Evolutionary conservation across 2,329 filamentous ascomycete genomes (phyloP).

Genomic region (Aspergillus luchuensis): DNA sequence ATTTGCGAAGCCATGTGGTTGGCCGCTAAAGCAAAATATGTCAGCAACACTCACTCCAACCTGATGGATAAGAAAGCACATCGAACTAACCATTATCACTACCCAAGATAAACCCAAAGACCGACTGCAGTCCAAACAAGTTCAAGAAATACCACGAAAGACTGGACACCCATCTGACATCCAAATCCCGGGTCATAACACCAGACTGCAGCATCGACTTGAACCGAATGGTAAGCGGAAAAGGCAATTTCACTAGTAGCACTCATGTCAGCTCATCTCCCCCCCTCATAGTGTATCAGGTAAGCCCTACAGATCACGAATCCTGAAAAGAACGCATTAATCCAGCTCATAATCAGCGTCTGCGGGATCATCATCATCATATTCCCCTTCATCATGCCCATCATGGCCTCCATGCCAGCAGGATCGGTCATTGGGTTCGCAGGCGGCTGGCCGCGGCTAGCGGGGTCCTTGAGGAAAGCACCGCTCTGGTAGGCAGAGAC

Average conservation of each 20-base stretch:
- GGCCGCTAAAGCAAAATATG: constrained; percentile 62
- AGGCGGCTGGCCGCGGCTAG: constrained; percentile 79
- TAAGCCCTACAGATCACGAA: constrained; percentile 83
- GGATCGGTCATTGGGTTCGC: constrained; percentile 96
- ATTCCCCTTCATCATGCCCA: constrained; percentile 99
- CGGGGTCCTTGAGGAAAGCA: constrained; percentile 84
- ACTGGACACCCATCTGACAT: constrained; percentile 97
- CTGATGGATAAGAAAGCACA: neutral
- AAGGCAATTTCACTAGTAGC: constrained; percentile 84
- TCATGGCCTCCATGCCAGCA: constrained; percentile 98
- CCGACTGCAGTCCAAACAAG: constrained; percentile 91
- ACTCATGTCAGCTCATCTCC: constrained; percentile 13
- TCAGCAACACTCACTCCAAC: constrained; percentile 4
- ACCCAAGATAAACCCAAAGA: constrained; percentile 95
- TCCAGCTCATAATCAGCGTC: constrained; percentile 99
- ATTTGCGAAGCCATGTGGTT: constrained; percentile 88
- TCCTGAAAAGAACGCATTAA: constrained; percentile 97
- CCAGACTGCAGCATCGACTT: constrained; percentile 99
- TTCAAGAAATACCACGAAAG: constrained; percentile 99
- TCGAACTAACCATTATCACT: constrained; percentile 81
- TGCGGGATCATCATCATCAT: constrained; percentile 99
- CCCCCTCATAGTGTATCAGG: neutral
- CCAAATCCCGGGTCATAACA: constrained; percentile 91
- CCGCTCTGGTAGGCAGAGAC: constrained; percentile 81
- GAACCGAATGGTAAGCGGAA: constrained; percentile 97